These are phyloP conservation scores for Orbilia blumenaviensis DNA, from an alignment of 2,329 filamentous ascomycete species.

Conservation along the genomic window DNA sequence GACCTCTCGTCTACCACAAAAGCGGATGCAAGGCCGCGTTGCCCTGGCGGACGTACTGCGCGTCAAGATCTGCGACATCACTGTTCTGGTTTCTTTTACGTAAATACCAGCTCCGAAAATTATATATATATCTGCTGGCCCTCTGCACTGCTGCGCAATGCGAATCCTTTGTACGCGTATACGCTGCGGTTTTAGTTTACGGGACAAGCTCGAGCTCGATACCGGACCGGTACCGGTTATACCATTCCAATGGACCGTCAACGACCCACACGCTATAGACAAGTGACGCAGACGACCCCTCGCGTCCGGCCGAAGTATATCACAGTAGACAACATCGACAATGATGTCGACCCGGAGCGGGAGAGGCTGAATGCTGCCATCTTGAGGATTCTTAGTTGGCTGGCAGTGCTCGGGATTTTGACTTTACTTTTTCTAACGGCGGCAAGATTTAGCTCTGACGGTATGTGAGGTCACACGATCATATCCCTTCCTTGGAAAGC, in stretches of 20 bases:
- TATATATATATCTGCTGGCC: background rate
- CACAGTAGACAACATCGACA: background rate
- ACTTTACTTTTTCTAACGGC: constrained; percentile 22
- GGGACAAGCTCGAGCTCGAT: background rate
- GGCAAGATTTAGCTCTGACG: constrained; percentile 2
- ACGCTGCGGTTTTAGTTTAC: background rate
- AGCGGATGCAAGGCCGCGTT: constrained; percentile 5
- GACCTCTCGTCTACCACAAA: constrained; percentile 6
- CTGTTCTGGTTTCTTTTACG: background rate
- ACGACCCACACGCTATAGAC: constrained; percentile 27
- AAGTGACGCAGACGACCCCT: background rate
- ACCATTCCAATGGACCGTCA: constrained; percentile 27
- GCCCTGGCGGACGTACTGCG: background rate
- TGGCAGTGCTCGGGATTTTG: constrained; percentile 1
- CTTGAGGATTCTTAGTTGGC: background rate
- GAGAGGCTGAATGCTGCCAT: background rate
- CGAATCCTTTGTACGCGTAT: no score
- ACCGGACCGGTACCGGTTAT: background rate
- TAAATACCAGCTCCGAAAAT: background rate
- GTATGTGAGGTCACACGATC: constrained; percentile 1
- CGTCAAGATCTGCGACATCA: constrained; percentile 4
- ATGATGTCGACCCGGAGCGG: background rate
- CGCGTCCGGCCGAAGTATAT: constrained; percentile 22
- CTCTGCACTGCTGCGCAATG: background rate
- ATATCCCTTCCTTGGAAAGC: background rate